Evolutionary conservation across 2,329 filamentous ascomycete species (phyloP), one percentile per base, ranked within the genome.

Genomic region (Sporothrix globosa): DNA sequence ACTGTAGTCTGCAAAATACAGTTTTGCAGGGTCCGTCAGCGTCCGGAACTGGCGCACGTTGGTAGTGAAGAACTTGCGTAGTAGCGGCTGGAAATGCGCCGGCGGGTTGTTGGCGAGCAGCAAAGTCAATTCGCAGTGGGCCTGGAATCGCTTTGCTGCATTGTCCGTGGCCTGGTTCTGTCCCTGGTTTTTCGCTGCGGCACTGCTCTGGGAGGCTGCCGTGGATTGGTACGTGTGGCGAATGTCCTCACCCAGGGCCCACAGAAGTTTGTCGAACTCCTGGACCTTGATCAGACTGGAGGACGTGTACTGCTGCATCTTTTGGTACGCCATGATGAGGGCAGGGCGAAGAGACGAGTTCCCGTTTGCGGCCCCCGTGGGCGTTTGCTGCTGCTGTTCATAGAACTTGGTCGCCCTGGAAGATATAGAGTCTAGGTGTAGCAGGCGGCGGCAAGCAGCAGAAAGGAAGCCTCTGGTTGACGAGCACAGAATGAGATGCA

Each of bases 1-100:
- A 65, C 83, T 84, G 69, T 89, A 92, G 77, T 96, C 88, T 65
- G 87, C 87, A 79, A 93, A 91, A 80, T 91, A 92, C 65, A 97
- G 83, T 72, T 85, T 85, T 11, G 89, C 86, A 39, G 88, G 85
- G 74, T 96, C 88, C 13, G 89, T 84, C 69, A 86, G 83, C 5
- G 82, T 82, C 53, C 86, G 83, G 69, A 94, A 85, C 24, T 83
- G 82, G 0, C 82, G 82, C 39, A 93, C 79, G 60, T 88, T 86
- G 39, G 83, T 81, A 44, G 83, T 83, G 71, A 95, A 88, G 71
- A 90, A 84, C 69, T 86, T 87, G 73, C 89, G 86, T n/a, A 93
- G 83, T 48, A 91, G 86, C 19, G 82, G 77, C 34, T 84, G 78
- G 74, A 88, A 86, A 1, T 79, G 77, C 1, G 80, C 77, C 11